Conservation (phyloP, 2,329 filamentous ascomycete genomes). For the Juglanconis oblonga region DNA sequence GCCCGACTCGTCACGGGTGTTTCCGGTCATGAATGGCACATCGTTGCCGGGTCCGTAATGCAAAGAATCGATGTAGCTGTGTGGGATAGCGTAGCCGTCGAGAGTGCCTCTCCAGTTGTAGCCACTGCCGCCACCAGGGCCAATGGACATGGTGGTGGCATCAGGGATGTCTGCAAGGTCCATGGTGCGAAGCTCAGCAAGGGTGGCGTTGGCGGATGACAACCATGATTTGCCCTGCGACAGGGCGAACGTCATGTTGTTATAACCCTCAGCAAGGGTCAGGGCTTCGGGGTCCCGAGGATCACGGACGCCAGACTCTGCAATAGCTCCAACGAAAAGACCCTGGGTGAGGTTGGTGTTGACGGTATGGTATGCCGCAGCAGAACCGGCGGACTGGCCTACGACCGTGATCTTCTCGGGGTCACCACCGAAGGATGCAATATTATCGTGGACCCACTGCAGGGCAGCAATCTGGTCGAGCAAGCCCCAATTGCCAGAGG, state of each 20-base stretch:
- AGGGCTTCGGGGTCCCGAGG: constrained; percentile 23
- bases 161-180: constrained; percentile 11
- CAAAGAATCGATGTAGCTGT: constrained; percentile 25
- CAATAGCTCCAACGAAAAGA: constrained; percentile 24
- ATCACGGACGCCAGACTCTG: constrained; percentile 25
- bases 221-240: constrained; percentile 14
- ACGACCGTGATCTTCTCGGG: constrained; percentile 18
- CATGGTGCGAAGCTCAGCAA: constrained; percentile 20
- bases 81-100: constrained; percentile 21
- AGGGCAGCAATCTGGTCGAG: constrained; percentile 40
- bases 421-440: constrained; percentile 22
- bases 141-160: not conserved
- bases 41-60: constrained; percentile 25
- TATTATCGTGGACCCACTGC: constrained; percentile 22
- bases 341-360: constrained; percentile 21
- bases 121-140: not conserved
- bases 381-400: constrained; percentile 13
- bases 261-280: constrained; percentile 22
- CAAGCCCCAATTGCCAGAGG: constrained; percentile 45
- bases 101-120: not conserved
- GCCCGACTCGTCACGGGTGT: constrained; percentile 28
- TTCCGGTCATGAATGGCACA: constrained; percentile 28
- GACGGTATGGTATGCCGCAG: not conserved
- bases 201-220: constrained; percentile 17
- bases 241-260: constrained; percentile 11